Percentiles rank a stretch among this genome's conserved stretches.
Evolutionary conservation across 305 asterid species (phyloP).

Genomic region (Caryopteris hybrid): DNA sequence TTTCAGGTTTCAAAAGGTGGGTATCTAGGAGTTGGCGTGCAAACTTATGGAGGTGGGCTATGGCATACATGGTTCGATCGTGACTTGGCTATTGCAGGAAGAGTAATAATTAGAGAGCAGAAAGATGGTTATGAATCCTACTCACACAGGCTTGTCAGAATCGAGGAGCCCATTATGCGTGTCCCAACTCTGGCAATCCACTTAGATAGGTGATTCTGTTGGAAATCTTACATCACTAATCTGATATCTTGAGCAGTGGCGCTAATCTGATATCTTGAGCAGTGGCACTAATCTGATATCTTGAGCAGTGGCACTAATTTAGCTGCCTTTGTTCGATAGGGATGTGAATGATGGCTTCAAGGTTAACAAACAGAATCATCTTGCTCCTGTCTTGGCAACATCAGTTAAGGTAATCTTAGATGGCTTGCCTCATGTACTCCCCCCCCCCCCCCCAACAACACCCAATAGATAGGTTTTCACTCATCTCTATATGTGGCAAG

Average conservation of each 20-base stretch:
- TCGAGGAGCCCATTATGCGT: slow-evolving; percentile 91
- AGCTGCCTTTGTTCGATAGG: slow-evolving; percentile 37
- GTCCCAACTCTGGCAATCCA: slow-evolving; percentile 95
- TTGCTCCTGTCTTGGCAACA: slow-evolving; percentile 88
- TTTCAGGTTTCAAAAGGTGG: slow-evolving; percentile 85
- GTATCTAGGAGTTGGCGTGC: slow-evolving; percentile 89
- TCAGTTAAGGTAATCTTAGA: slow-evolving; percentile 60
- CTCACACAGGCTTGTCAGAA: slow-evolving; percentile 65
- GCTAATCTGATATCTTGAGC: not conserved
- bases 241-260: not conserved
- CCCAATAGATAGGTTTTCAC: not conserved
- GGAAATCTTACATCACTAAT: not conserved
- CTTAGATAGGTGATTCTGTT: slow-evolving; percentile 65
- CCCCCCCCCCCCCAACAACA: not conserved
- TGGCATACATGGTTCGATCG: slow-evolving; percentile 99
- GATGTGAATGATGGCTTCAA: slow-evolving; percentile 84
- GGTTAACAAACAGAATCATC: slow-evolving; percentile 77
- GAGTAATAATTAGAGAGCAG: slow-evolving; percentile 58
- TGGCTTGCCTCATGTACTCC: not conserved
- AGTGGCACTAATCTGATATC: not conserved
- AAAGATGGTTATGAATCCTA: slow-evolving; percentile 61
- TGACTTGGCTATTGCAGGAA: slow-evolving; percentile 82
- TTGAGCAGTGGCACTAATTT: not conserved
- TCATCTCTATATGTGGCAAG: not conserved
- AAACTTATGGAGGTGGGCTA: slow-evolving; percentile 90